Conservation (phyloP, 2,329 filamentous ascomycete genomes). For the Aspergillus terreus region DNA sequence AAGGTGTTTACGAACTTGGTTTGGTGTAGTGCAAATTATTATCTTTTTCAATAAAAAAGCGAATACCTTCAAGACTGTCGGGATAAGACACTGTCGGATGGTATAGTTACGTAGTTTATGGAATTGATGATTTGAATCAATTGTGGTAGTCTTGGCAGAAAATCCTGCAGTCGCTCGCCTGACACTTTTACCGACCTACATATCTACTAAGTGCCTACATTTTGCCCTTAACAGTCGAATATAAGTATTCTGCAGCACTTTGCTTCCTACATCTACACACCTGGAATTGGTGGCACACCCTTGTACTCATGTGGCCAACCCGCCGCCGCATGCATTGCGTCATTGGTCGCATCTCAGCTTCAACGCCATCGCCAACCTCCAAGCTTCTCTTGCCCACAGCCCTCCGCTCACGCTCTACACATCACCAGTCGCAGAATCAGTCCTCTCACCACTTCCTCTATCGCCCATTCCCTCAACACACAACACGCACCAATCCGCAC, state of each 20-base stretch:
- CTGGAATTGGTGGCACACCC: no score
- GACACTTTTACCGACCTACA: no score
- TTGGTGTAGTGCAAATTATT: conserved; percentile 37
- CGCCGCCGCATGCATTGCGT: conserved; percentile 21
- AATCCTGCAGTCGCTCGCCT: no score
- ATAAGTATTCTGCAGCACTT: no score
- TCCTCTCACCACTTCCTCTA: not conserved
- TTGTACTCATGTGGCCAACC: conserved; percentile 8
- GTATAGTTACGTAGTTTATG: not conserved
- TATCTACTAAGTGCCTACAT: no score
- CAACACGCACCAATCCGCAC: not conserved
- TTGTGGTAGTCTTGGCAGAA: no score
- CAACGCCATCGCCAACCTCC: conserved; percentile 8
- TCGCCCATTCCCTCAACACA: not conserved
- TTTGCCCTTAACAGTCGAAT: no score
- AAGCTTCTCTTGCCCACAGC: not conserved
- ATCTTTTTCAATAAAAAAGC: conserved; percentile 40
- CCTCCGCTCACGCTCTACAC: not conserved
- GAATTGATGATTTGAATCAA: not conserved
- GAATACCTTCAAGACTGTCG: conserved; percentile 26
- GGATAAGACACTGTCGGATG: no score
- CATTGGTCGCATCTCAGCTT: conserved; percentile 20
- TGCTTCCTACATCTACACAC: no score
- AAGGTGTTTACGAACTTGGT: conserved; percentile 41
- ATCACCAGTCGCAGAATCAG: not conserved